phyloP scores from a whole-genome alignment of 139 green algal genomes.

The Spirogloea muscicola region DNA sequence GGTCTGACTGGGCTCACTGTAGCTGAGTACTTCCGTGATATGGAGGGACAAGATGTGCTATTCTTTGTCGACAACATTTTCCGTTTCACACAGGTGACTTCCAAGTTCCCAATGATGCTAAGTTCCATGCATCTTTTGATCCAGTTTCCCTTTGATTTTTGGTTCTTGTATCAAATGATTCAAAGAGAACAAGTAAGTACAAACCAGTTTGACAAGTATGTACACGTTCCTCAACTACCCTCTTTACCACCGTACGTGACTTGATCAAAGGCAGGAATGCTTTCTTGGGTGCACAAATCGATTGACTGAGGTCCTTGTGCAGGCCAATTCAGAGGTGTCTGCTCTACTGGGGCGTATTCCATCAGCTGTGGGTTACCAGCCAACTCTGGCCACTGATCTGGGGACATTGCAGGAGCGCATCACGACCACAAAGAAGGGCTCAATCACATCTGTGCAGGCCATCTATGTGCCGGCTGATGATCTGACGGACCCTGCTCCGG shows the following conservation, averaged over 20 bases:
- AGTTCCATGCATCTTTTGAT: too few species aligned
- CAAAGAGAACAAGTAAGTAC: too few species aligned
- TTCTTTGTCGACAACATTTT: slow-evolving; percentile 99
- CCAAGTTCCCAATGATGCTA: too few species aligned
- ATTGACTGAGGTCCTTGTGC: too few species aligned
- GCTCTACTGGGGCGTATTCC: slow-evolving; percentile 96
- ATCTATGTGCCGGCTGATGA: slow-evolving; percentile 99
- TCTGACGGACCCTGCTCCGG: slow-evolving; percentile 94
- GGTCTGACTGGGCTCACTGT: slow-evolving; percentile 94
- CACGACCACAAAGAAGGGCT: slow-evolving; percentile 97
- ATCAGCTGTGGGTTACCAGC: slow-evolving; percentile 99
- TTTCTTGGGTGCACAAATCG: background rate
- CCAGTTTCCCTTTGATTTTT: background rate
- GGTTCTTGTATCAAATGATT: too few species aligned
- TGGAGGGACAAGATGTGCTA: slow-evolving; percentile 97
- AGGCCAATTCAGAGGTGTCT: slow-evolving; percentile 98
- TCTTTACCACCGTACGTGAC: too few species aligned
- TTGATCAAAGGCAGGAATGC: too few species aligned
- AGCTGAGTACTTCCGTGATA: slow-evolving; percentile 97
- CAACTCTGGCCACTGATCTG: slow-evolving; percentile 96
- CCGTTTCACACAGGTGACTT: slow-evolving; percentile 86
- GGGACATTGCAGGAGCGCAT: slow-evolving; percentile 97
- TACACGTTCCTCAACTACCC: too few species aligned
- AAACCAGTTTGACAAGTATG: too few species aligned
- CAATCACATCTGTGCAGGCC: slow-evolving; percentile 97